Evolutionary conservation across 805 yeast species (phyloP).

Genomic region (Metschnikowia arizonensis): DNA sequence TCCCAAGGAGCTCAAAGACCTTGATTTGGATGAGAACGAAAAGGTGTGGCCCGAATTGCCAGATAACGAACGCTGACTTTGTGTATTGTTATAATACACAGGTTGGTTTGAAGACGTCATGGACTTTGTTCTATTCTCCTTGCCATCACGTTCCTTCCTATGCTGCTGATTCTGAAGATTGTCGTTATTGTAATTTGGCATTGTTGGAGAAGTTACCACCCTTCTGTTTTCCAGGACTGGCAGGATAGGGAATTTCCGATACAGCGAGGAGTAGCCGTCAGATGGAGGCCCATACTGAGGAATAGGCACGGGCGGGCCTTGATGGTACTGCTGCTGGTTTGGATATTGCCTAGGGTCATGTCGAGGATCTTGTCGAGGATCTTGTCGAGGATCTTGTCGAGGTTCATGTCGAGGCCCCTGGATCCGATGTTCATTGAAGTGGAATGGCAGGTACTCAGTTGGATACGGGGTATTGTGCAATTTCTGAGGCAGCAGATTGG

Average conservation of each 20-base stretch:
- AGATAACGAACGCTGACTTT: slow-evolving; percentile 30
- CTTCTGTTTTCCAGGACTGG: slow-evolving; percentile 10
- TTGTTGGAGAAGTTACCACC: slow-evolving; percentile 15
- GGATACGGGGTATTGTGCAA: background rate
- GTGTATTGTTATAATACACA: slow-evolving; percentile 7
- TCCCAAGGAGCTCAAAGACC: slow-evolving; percentile 40
- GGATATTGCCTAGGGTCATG: background rate
- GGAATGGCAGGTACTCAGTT: background rate
- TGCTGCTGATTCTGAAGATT: slow-evolving; percentile 9
- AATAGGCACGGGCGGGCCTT: background rate
- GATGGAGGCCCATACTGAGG: slow-evolving; percentile 1
- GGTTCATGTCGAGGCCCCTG: background rate
- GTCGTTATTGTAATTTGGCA: slow-evolving; percentile 9
- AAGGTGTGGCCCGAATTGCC: slow-evolving; percentile 14
- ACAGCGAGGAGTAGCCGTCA: background rate
- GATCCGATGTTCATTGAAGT: too few relatives aligned
- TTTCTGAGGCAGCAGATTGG: background rate
- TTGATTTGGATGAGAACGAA: slow-evolving; percentile 35
- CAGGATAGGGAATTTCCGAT: slow-evolving; percentile 3
- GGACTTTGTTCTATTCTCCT: slow-evolving; percentile 13
- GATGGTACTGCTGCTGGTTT: background rate
- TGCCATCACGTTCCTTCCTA: slow-evolving; percentile 8
- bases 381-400: background rate
- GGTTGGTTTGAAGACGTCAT: slow-evolving; percentile 13
- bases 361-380: background rate